phyloP scores from a whole-genome alignment of 163 green algal species.

The Prototheca wickerhamii region DNA sequence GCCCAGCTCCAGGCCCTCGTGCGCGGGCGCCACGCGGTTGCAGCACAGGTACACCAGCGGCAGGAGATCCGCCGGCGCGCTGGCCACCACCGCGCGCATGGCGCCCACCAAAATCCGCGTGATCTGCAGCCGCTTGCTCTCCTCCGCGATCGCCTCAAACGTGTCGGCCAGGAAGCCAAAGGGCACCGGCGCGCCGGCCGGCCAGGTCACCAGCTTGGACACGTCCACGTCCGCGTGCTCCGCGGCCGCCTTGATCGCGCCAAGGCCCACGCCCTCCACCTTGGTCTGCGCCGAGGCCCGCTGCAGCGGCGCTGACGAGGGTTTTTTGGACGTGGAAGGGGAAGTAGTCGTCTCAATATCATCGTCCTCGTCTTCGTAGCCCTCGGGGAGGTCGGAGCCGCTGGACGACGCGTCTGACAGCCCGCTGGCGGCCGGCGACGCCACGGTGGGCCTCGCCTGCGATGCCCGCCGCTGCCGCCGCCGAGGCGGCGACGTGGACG shows the following conservation, averaged over 20 bases:
- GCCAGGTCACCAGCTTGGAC: slow-evolving; percentile 52
- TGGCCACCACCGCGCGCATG: slow-evolving; percentile 75
- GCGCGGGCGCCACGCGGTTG: slow-evolving; percentile 79
- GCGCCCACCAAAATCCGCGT: slow-evolving; percentile 58
- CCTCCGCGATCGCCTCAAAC: slow-evolving; percentile 55
- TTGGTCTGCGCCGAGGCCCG: no score
- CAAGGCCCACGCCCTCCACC: slow-evolving; percentile 2
- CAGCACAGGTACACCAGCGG: slow-evolving; percentile 86
- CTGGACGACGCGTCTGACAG: background rate
- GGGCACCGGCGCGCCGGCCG: slow-evolving; percentile 65
- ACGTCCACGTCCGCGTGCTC: slow-evolving; percentile 1
- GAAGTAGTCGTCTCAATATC: background rate
- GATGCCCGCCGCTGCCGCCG: no score
- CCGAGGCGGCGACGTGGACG: no score
- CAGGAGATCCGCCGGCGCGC: slow-evolving; percentile 77
- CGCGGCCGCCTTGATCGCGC: background rate
- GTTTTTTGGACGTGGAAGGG: no score
- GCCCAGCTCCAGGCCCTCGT: slow-evolving; percentile 91
- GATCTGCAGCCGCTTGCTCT: slow-evolving; percentile 77
- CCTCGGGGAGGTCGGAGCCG: background rate
- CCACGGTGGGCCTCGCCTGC: background rate
- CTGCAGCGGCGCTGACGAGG: no score
- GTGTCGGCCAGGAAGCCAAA: slow-evolving; percentile 70
- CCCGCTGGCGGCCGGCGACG: background rate
- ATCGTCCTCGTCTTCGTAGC: background rate